Conservation (phyloP, 202 grass and related monocot species). For the Saccharum hybrid region DNA sequence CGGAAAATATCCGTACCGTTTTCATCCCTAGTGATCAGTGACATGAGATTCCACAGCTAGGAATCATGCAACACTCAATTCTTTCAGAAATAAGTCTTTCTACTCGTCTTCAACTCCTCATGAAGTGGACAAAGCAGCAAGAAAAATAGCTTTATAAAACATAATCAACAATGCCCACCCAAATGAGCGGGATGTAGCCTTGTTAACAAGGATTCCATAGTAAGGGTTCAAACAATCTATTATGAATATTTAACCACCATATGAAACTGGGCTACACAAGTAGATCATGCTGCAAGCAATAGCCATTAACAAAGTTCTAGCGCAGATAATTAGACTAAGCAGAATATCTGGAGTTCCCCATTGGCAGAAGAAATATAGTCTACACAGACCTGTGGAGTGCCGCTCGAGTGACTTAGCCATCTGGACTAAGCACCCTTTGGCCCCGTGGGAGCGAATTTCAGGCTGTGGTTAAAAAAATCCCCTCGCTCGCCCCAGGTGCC, state of each 20-base stretch:
- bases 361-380: conserved; percentile 4
- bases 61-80: no score
- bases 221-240: not conserved
- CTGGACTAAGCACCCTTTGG: no score
- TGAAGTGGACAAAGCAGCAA: not conserved
- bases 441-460: no score
- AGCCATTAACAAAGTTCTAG: not conserved
- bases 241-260: not conserved
- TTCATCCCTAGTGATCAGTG: no score
- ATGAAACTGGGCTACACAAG: not conserved
- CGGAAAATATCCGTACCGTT: no score
- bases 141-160: not conserved
- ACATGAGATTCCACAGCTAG: no score
- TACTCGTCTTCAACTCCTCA: not conserved
- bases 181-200: not conserved
- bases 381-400: no score
- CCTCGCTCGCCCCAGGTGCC: no score
- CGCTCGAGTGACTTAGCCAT: no score
- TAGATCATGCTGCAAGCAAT: not conserved
- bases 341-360: conserved; percentile 9
- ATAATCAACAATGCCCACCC: not conserved
- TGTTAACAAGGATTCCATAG: no score
- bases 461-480: no score
- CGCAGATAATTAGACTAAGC: conserved; percentile 31
- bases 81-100: no score